A percentile compares a stretch with the other conserved stretches of the same genome.
Evolutionary conservation across 1,284 basidiomycete species (phyloP).

Genomic region (Ustilago lituana): DNA sequence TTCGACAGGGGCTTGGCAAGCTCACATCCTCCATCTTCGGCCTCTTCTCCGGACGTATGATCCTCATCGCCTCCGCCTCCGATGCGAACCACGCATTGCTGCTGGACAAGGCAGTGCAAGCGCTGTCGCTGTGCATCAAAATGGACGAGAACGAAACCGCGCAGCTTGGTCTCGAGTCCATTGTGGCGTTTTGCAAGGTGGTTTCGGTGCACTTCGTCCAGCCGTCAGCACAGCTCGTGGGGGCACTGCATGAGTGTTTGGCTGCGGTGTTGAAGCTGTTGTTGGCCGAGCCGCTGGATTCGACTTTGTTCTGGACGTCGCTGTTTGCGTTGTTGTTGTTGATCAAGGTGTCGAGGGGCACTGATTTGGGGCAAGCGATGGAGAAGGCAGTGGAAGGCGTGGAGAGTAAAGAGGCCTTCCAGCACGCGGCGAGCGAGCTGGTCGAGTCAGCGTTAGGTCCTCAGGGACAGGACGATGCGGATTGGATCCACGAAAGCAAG

Average conservation of each 20-base stretch:
- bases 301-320: constrained; percentile 21
- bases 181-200: constrained; percentile 29
- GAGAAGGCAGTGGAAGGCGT: constrained; percentile 12
- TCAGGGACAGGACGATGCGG: constrained; percentile 21
- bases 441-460: constrained; percentile 22
- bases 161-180: constrained; percentile 34
- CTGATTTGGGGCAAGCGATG: constrained; percentile 16
- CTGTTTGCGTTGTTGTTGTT: constrained; percentile 30
- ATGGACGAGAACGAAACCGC: constrained; percentile 44
- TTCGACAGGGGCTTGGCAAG: constrained; percentile 35
- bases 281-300: constrained; percentile 33
- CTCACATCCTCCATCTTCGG: constrained; percentile 29
- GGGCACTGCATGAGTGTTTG: constrained; percentile 14
- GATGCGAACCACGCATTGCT: background rate
- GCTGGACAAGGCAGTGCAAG: constrained; percentile 29
- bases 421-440: constrained; percentile 20
- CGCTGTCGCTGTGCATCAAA: constrained; percentile 37
- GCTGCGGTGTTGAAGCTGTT: constrained; percentile 18
- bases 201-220: constrained; percentile 10
- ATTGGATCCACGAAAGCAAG: constrained; percentile 40
- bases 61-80: constrained; percentile 15
- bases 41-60: constrained; percentile 29
- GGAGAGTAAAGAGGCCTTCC: constrained; percentile 12
- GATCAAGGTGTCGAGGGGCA: constrained; percentile 23
- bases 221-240: constrained; percentile 6